These are phyloP conservation scores for Curvularia sp. DNA, from an alignment of 2,329 filamentous ascomycete species.

Conservation along the genomic window DNA sequence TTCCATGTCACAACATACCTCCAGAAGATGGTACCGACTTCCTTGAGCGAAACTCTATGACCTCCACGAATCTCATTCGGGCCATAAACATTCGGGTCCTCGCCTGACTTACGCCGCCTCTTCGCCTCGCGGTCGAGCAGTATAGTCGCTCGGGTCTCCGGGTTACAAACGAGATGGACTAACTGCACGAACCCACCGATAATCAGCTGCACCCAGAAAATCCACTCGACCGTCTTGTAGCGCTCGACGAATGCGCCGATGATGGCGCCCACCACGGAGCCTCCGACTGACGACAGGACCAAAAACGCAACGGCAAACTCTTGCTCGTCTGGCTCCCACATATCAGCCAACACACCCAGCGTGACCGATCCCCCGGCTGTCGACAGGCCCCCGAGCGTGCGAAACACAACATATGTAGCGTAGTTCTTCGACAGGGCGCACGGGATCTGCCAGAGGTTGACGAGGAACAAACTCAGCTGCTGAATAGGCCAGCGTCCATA, in stretches of 20 bases:
- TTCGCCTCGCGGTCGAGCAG: constrained; percentile 80
- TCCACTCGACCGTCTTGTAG: constrained; percentile 50
- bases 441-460: constrained; percentile 63
- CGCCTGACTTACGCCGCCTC: constrained; percentile 69
- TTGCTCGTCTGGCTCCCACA: constrained; percentile 65
- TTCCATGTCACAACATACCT: no score
- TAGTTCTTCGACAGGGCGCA: constrained; percentile 55
- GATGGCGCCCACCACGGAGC: constrained; percentile 63
- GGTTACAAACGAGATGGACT: constrained; percentile 72
- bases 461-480: constrained; percentile 60
- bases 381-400: constrained; percentile 64
- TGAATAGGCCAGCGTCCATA: constrained; percentile 61
- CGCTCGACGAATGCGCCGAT: constrained; percentile 61
- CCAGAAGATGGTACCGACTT: constrained; percentile 58
- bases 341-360: constrained; percentile 69
- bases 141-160: constrained; percentile 76
- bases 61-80: constrained; percentile 66
- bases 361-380: constrained; percentile 70
- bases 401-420: constrained; percentile 53
- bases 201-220: constrained; percentile 84
- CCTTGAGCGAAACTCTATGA: constrained; percentile 52
- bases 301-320: constrained; percentile 68
- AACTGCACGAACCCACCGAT: constrained; percentile 73
- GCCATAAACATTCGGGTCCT: constrained; percentile 69
- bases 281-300: constrained; percentile 64